Conservation (phyloP, 2,329 filamentous ascomycete genomes). For the Colletotrichum orchidophilum region DNA sequence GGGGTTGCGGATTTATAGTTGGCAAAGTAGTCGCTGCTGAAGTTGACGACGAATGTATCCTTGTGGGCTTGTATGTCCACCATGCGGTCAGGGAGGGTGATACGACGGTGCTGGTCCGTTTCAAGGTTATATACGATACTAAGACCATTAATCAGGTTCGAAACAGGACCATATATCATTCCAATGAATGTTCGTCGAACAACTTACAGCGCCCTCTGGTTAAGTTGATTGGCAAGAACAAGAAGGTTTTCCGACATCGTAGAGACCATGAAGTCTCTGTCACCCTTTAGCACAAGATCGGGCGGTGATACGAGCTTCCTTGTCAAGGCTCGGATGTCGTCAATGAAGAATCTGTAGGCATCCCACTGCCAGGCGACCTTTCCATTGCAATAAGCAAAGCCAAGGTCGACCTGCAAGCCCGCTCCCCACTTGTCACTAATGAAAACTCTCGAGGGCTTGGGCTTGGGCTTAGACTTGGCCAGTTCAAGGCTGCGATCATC, state of each 20-base stretch:
- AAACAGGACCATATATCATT: background rate
- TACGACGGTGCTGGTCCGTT: background rate
- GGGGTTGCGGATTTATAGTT: background rate
- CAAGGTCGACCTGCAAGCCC: too few species aligned
- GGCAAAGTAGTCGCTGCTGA: background rate
- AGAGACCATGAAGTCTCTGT: background rate
- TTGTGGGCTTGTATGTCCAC: background rate
- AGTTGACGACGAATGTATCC: background rate
- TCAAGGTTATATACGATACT: slow-evolving; percentile 19
- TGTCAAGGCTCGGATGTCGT: slow-evolving; percentile 11
- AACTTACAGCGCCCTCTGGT: background rate
- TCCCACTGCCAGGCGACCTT: slow-evolving; percentile 14
- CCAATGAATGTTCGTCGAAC: background rate
- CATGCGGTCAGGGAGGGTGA: background rate
- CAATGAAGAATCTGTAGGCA: slow-evolving; percentile 8
- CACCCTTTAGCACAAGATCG: slow-evolving; percentile 5
- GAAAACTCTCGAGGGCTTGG: background rate
- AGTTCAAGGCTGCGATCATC: background rate
- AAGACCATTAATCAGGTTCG: background rate
- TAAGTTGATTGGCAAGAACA: background rate
- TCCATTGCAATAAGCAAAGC: background rate
- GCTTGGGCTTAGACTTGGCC: background rate
- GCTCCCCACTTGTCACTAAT: background rate
- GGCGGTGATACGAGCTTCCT: background rate
- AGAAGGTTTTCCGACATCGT: slow-evolving; percentile 1